These are phyloP conservation scores for Monosporascus sp. DNA, from an alignment of 2,329 filamentous ascomycete species.

Conservation along the genomic window DNA sequence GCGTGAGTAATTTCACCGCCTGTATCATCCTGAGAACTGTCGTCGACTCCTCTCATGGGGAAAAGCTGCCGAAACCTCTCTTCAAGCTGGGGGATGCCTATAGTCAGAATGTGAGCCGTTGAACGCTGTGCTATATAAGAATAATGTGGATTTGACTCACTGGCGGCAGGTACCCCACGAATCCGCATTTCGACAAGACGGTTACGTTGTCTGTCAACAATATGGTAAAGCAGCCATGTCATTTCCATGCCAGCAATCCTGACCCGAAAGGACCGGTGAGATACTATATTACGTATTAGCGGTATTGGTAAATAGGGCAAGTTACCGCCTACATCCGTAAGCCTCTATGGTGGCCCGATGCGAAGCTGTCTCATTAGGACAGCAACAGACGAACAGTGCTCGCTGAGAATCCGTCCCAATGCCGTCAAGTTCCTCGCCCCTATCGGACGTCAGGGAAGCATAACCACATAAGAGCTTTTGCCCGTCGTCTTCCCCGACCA, in stretches of 20 bases:
- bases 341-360: conserved; percentile 6
- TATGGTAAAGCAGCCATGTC: conserved; percentile 9
- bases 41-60: no score
- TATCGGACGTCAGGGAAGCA: no score
- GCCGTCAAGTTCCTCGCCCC: no score
- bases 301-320: no score
- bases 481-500: no score
- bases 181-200: conserved; percentile 11
- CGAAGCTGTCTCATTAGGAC: not conserved
- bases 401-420: no score
- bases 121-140: no score
- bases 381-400: conserved; percentile 5
- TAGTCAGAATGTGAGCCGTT: no score
- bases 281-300: conserved; percentile 3
- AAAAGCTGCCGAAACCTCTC: conserved; percentile 4
- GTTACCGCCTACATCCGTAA: conserved; percentile 5
- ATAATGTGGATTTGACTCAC: not conserved
- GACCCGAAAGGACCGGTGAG: conserved; percentile 9
- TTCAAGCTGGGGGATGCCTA: conserved; percentile 8
- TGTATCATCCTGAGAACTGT: no score
- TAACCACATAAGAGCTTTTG: no score
- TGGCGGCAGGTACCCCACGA: conserved; percentile 4
- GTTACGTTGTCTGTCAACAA: conserved; percentile 6
- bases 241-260: conserved; percentile 6
- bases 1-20: no score